Evolutionary conservation across 1,284 basidiomycete species (phyloP), one percentile per base, ranked within the genome.

Genomic region (Rhodotorula sp.): DNA sequence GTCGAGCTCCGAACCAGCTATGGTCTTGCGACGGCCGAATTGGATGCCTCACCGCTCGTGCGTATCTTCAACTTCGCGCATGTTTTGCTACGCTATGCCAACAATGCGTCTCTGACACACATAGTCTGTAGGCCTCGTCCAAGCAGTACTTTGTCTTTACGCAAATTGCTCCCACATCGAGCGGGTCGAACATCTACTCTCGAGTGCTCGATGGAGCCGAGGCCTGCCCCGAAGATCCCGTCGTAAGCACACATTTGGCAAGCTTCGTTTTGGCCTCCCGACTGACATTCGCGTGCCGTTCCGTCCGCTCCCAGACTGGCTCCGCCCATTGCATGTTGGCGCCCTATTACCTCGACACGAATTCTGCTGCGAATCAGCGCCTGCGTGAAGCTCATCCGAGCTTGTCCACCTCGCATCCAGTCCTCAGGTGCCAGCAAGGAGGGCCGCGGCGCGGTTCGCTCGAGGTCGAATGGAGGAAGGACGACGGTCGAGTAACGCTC

Each of bases 251-350:
- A 4, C n/a, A n/a, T n/a, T n/a, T n/a, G n/a, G n/a, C n/a, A n/a
- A n/a, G n/a, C n/a, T n/a, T n/a, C n/a, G n/a, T n/a, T n/a, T n/a
- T n/a, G n/a, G n/a, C n/a, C n/a, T n/a, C n/a, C n/a, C n/a, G n/a
- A n/a, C n/a, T n/a, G n/a, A n/a, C n/a, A n/a, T n/a, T n/a, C n/a
- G n/a, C n/a, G n/a, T 4, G 26, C 21, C 15, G 20, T 29, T 26
- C 20, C 6, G 1, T 47, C 20, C 12, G 16, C 2, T 34, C 62
- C 20, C 73, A 75, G 23, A 88, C 87, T 69, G 87, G 86, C 10
- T 85, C 85, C 18, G 86, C 87, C 0, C 87, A 88, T 76, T 84
- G 84, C 68, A 67, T 86, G 46, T 78, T 87, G 54, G 83, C 80
- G 1, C 87, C 87, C 0, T 87, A 87, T 74, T 88, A 47, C 52